Percentiles rank a stretch among this genome's conserved stretches.
phyloP scores from a whole-genome alignment of 208 protist species.

The Phytomonas sp. region DNA sequence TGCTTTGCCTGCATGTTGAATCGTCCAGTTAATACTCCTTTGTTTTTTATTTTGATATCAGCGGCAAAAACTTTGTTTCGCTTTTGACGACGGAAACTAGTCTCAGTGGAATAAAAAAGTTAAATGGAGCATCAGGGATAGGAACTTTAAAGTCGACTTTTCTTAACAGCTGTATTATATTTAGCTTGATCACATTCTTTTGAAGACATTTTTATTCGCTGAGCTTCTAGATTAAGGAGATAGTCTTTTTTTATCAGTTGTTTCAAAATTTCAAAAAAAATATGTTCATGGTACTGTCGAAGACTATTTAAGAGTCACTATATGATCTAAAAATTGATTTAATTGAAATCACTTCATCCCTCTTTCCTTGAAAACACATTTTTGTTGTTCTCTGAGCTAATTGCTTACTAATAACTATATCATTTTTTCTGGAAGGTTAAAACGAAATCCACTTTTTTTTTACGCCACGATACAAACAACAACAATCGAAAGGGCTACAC shows the following conservation, averaged over 20 bases:
- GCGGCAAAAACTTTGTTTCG: not conserved
- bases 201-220: constrained; percentile 2
- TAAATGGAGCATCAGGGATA: not conserved
- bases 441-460: not conserved
- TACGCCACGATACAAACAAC: not conserved
- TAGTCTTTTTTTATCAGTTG: constrained; percentile 9
- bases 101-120: not conserved
- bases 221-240: constrained; percentile 3
- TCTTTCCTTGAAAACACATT: not conserved
- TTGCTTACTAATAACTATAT: constrained; percentile 10
- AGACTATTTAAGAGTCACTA: not conserved
- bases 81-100: not conserved
- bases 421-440: constrained; percentile 2
- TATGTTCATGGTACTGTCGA: not conserved
- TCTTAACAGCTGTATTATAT: not conserved
- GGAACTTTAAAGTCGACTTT: not conserved
- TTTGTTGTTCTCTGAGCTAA: constrained; percentile 2
- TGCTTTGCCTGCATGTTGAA: not conserved
- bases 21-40: constrained; percentile 1
- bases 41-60: constrained; percentile 8
- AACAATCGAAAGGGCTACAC: not conserved
- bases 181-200: not conserved
- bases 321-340: not conserved
- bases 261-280: not conserved
- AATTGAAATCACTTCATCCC: not conserved